A percentile compares a stretch with the other conserved stretches of the same genome.
Conservation (phyloP, 176 grass and related monocot species). For the Coix lacrymajobi region DNA sequence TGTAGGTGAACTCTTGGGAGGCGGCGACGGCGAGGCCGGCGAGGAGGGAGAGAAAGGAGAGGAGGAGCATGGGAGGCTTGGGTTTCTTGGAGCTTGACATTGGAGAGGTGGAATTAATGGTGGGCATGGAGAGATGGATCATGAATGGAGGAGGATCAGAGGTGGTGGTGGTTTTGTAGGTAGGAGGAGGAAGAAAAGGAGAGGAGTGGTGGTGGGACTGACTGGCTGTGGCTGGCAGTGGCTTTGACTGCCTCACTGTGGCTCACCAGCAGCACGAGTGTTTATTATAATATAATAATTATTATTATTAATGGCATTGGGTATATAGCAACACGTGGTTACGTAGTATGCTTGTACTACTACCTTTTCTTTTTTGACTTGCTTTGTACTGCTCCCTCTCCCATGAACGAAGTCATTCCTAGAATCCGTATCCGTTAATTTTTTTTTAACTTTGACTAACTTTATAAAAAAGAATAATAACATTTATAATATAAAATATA, state of each 20-base stretch:
- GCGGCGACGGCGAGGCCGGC: slow-evolving; percentile 19
- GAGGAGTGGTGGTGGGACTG: background rate
- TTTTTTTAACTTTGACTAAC: too few relatives aligned
- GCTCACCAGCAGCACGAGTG: background rate
- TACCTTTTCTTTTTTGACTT: too few relatives aligned
- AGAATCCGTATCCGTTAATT: too few relatives aligned
- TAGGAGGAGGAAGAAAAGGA: slow-evolving; percentile 1
- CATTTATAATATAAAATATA: too few relatives aligned
- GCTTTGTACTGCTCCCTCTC: too few relatives aligned
- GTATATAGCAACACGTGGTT: too few relatives aligned
- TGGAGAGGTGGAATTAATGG: background rate
- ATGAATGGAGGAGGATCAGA: background rate
- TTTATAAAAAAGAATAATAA: too few relatives aligned
- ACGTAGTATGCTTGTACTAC: too few relatives aligned
- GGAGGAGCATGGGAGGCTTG: background rate
- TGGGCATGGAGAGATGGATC: background rate
- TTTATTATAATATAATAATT: background rate
- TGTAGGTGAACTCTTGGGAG: slow-evolving; percentile 54
- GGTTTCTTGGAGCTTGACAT: slow-evolving; percentile 22
- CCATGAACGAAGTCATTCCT: too few relatives aligned
- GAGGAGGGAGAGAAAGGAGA: background rate
- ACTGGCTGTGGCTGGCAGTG: background rate
- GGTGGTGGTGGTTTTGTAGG: slow-evolving; percentile 17
- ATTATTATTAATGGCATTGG: too few relatives aligned
- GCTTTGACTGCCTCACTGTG: background rate